Evolutionary conservation across 1,139 yeast genomes (phyloP), one percentile per base, ranked within the genome.

Genomic region (Candida neerlandica): DNA sequence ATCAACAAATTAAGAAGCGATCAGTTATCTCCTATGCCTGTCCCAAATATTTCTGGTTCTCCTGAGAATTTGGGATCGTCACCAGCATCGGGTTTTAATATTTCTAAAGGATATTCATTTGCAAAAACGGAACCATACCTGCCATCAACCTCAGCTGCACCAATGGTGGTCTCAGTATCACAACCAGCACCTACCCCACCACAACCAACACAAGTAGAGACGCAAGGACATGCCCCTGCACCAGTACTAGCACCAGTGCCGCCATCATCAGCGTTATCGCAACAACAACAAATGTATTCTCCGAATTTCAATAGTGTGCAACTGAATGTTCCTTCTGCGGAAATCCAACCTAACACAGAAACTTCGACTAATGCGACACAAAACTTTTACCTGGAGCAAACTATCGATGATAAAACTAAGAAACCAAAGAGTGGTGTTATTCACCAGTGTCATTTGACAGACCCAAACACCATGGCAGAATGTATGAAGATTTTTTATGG

Each of bases 401-500:
- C 4, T 15, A n/a, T n/a, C 33, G 62, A 58, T 6, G 59, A 52
- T 26, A 61, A 58, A 45, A 55, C 57, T 27, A 59, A 56, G 43
- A 65, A 64, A 14, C 16, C 39, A 10, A 66, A 64, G 47, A 54
- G 70, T 3, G 69, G 71, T 1, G 72, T 66, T 1, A 71, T 72
- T 16, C 80, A 75, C 53, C 80, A 75, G 55, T 76, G 81, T 53
- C 79, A 73, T 53, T 62, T 72, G 40, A 56, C 61, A 3, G 79
- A 75, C 54, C 77, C 80, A 2, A 51, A 49, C 3, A 61, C 72
- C 2, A 51, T 60, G 30, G 53, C 58, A 18, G 67, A 70, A 41
- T 76, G 81, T 52, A 58, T 67, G 37, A 75, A 75, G 57, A 70
- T 74, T 2, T 76, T 76, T 51, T 74, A 75, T 52, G 80, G 81